phyloP scores from a whole-genome alignment of 805 yeast species.

The Candida anglica region DNA sequence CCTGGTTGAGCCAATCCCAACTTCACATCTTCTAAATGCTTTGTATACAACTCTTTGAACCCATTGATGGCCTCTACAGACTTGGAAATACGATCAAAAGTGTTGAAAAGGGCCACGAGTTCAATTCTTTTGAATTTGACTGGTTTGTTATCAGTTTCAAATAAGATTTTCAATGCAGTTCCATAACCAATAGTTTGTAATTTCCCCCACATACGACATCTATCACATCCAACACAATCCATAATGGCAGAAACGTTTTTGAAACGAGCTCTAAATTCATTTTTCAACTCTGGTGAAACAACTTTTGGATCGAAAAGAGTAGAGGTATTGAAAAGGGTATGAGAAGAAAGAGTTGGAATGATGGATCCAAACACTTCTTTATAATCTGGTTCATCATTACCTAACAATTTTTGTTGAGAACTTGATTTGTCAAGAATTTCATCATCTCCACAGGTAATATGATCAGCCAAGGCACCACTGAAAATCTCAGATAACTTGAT shows the following conservation, averaged over 20 bases:
- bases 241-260: conserved; percentile 86
- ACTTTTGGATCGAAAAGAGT: conserved; percentile 43
- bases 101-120: conserved; percentile 84
- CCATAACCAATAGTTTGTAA: conserved; percentile 97
- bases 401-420: conserved; percentile 41
- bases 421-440: conserved; percentile 9
- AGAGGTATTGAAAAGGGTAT: conserved; percentile 43
- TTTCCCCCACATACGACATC: conserved; percentile 98
- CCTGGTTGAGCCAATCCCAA: conserved; percentile 37
- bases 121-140: conserved; percentile 72
- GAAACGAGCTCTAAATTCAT: conserved; percentile 82
- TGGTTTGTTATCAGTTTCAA: conserved; percentile 62
- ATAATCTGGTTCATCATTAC: conserved; percentile 38
- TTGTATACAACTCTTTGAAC: conserved; percentile 56
- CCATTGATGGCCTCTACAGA: conserved; percentile 70
- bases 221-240: conserved; percentile 98
- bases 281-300: conserved; percentile 56
- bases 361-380: conserved; percentile 26
- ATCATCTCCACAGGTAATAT: conserved; percentile 19
- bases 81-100: conserved; percentile 88
- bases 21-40: conserved; percentile 37
- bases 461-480: conserved; percentile 18
- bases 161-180: conserved; percentile 85
- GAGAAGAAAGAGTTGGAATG: conserved; percentile 35
- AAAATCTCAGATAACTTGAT: conserved; percentile 47